Conservation (phyloP, 129 eudicot genomes). For the Apium graveolens region DNA sequence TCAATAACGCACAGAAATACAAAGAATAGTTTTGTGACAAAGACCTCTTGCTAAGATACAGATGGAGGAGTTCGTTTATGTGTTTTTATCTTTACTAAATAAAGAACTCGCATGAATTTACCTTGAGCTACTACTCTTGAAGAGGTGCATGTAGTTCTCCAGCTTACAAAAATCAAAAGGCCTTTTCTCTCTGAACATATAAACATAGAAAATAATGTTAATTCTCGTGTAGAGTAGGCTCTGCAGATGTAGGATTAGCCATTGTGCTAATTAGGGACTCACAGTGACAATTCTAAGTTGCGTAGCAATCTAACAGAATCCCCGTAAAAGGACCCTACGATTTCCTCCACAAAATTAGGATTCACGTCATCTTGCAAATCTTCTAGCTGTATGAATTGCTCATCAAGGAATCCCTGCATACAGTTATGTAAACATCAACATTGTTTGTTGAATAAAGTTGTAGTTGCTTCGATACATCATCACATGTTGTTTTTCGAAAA, state of each 20-base stretch:
- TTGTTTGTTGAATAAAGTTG: neutral
- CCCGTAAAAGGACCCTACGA: conserved; percentile 48
- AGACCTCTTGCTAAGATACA: neutral
- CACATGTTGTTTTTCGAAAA: neutral
- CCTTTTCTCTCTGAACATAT: conserved; percentile 36
- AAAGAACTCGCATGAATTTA: conserved; percentile 5
- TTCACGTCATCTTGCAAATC: conserved; percentile 83
- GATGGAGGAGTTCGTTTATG: neutral
- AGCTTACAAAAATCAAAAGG: conserved; percentile 65
- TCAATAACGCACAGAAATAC: neutral
- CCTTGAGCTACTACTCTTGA: conserved; percentile 93
- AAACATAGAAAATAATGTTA: conserved; percentile 4
- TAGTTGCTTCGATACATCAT: neutral
- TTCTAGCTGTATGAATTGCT: conserved; percentile 71
- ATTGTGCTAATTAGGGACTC: conserved; percentile 16
- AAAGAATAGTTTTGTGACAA: neutral
- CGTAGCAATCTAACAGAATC: conserved; percentile 63
- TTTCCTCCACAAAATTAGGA: conserved; percentile 88
- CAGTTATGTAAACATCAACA: neutral
- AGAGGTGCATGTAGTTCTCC: conserved; percentile 79
- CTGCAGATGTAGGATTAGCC: neutral
- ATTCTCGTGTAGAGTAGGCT: neutral
- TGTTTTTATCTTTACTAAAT: neutral
- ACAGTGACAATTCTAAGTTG: conserved; percentile 57
- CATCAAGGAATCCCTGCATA: conserved; percentile 74